Conservation (phyloP, 176 grass and related monocot species). For the Aegilops bicornis region DNA sequence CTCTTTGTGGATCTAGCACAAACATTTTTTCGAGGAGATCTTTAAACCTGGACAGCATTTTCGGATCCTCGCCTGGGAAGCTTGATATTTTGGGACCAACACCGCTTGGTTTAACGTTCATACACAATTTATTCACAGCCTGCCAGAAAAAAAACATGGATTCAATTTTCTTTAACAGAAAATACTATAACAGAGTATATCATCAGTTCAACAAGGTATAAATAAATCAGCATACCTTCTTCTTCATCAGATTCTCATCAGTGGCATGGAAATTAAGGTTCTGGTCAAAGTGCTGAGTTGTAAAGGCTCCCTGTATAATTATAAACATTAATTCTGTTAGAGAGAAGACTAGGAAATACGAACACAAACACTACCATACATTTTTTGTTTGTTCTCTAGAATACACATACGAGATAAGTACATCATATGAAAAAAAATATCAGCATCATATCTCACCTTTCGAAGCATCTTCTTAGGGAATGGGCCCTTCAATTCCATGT, state of each 20-base stretch:
- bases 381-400: neutral
- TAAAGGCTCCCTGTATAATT: conserved; percentile 72
- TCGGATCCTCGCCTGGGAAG: conserved; percentile 79
- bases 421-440: neutral
- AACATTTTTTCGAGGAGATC: conserved; percentile 98
- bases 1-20: conserved; percentile 97
- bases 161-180: neutral
- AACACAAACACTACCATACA: neutral
- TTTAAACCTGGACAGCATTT: conserved; percentile 89
- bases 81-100: conserved; percentile 62
- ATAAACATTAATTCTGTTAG: conserved; percentile 18
- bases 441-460: conserved; percentile 56
- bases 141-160: conserved; percentile 18
- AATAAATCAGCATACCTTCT: conserved; percentile 42
- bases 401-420: neutral
- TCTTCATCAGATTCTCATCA: conserved; percentile 92
- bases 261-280: conserved; percentile 89
- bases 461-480: conserved; percentile 98
- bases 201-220: neutral
- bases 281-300: conserved; percentile 76
- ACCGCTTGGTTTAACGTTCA: conserved; percentile 80
- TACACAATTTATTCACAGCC: conserved; percentile 66
- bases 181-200: conserved; percentile 17
- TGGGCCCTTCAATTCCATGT: conserved; percentile 89
- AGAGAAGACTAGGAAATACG: neutral